Percentiles rank a stretch among this genome's conserved stretches.
Evolutionary conservation across 148 eudicot genomes (phyloP).

Genomic region (Salicornia ramosissima): DNA sequence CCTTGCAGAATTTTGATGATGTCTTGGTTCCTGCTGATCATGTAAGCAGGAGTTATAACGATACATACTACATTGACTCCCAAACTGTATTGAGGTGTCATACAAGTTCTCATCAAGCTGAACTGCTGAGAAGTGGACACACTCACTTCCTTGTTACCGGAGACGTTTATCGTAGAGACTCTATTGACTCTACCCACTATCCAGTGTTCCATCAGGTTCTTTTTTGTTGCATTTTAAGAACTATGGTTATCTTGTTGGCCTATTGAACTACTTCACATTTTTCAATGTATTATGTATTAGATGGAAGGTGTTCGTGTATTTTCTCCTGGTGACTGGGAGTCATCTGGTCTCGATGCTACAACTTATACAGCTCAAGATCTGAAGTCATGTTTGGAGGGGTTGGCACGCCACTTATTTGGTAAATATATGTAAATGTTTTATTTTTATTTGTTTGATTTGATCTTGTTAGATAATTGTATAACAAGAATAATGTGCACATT

Average conservation of each 20-base stretch:
- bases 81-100: constrained; percentile 94
- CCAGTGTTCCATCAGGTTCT: constrained; percentile 97
- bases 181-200: constrained; percentile 94
- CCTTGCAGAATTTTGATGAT: constrained; percentile 97
- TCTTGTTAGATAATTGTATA: not conserved
- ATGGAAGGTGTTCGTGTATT: constrained; percentile 98
- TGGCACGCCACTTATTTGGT: constrained; percentile 96
- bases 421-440: constrained; percentile 19
- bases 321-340: constrained; percentile 69
- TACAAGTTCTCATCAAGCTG: constrained; percentile 99
- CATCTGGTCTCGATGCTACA: constrained; percentile 72
- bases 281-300: constrained; percentile 31
- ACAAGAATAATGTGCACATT: not conserved
- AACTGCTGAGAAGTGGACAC: constrained; percentile 68
- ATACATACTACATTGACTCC: constrained; percentile 86
- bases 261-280: constrained; percentile 4
- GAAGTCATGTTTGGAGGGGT: constrained; percentile 94
- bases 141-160: constrained; percentile 90
- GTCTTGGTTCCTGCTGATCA: constrained; percentile 99
- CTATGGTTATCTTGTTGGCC: not conserved
- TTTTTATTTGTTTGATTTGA: not conserved
- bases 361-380: constrained; percentile 69
- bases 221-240: not conserved
- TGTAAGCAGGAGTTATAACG: constrained; percentile 98
- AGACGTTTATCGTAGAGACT: constrained; percentile 97